Evolutionary conservation across 352 stramenopile genomes (phyloP).

Genomic region (Phytophthora colocasiae): DNA sequence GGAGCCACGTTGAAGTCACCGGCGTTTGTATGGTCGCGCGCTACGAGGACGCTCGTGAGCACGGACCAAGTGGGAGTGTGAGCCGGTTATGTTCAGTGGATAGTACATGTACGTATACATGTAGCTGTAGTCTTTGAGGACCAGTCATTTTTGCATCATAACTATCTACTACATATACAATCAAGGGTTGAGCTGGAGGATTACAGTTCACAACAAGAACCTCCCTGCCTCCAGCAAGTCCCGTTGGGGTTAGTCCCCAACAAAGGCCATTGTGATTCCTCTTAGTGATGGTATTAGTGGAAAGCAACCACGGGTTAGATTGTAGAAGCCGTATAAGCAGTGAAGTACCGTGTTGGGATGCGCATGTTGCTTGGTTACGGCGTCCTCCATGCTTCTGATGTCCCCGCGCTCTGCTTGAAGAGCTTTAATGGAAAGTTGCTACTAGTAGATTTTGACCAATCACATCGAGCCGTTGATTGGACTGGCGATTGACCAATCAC

Average conservation of each 20-base stretch:
- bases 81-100: not conserved
- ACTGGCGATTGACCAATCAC: no score
- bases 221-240: not conserved
- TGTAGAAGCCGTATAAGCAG: no score
- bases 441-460: no score
- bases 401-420: no score
- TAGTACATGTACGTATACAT: not conserved
- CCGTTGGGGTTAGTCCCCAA: not conserved
- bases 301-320: conserved; percentile 2
- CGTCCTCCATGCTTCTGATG: no score
- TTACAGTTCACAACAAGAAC: not conserved
- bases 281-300: not conserved
- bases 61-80: not conserved
- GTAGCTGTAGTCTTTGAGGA: not conserved
- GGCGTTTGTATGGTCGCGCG: not conserved
- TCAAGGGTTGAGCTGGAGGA: not conserved
- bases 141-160: no score
- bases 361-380: no score
- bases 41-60: conserved; percentile 4
- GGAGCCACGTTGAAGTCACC: no score
- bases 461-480: no score
- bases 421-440: no score
- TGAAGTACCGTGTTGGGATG: no score
- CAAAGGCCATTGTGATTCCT: not conserved
- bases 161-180: not conserved